phyloP scores from a whole-genome alignment of 345 rosid genomes.

The Eucalyptus sideroxylon region DNA sequence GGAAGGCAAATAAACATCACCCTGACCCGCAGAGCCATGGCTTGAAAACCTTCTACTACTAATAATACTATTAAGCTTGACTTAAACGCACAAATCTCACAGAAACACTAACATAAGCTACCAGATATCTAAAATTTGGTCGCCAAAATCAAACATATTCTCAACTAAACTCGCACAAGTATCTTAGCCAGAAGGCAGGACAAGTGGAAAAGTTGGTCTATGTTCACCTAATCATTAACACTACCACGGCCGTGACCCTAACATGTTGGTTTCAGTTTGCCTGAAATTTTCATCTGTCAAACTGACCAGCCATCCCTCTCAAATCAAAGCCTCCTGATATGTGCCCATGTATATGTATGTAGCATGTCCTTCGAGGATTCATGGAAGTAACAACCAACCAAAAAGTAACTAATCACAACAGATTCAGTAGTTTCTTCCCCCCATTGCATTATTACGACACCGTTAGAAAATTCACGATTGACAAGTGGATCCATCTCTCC shows the following conservation, averaged over 20 bases:
- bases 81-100: neutral
- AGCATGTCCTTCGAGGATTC: neutral
- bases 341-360: neutral
- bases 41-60: neutral
- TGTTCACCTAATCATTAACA: neutral
- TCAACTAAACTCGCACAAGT: neutral
- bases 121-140: neutral
- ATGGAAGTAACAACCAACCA: neutral
- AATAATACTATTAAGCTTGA: neutral
- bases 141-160: neutral
- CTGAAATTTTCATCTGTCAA: neutral
- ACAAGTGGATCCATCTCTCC: neutral
- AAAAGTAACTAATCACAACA: neutral
- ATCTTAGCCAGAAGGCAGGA: neutral
- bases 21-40: neutral
- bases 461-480: neutral
- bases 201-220: neutral
- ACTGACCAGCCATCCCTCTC: neutral
- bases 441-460: neutral
- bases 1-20: neutral
- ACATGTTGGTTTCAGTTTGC: neutral
- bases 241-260: neutral
- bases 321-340: neutral
- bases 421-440: neutral
- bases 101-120: neutral